These are phyloP conservation scores for Trichoderma breve DNA, from an alignment of 2,329 filamentous ascomycete genomes.

Conservation along the genomic window DNA sequence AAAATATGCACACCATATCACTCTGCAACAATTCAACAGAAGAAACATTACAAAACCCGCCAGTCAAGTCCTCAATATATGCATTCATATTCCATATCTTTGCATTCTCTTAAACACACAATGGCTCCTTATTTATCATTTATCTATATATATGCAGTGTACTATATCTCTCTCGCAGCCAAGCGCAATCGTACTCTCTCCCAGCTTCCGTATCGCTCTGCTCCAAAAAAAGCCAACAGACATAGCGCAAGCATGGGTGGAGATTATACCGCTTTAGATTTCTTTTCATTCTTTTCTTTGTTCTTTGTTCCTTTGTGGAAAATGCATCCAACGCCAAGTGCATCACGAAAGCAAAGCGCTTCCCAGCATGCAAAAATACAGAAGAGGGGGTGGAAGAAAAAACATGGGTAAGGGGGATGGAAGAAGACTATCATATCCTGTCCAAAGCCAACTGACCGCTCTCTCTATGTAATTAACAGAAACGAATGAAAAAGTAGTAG, in stretches of 20 bases:
- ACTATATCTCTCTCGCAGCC: neutral
- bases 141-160: neutral
- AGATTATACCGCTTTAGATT: neutral
- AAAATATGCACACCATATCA: neutral
- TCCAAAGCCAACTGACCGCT: constrained; percentile 6
- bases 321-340: constrained; percentile 19
- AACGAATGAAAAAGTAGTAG: neutral
- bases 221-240: neutral
- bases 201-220: neutral
- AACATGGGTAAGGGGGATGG: neutral
- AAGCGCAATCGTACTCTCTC: neutral
- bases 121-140: neutral
- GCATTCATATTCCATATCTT: neutral
- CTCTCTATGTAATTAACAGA: constrained; percentile 16
- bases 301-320: neutral
- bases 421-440: constrained; percentile 18
- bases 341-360: constrained; percentile 9
- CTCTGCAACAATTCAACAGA: neutral
- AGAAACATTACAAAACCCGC: neutral
- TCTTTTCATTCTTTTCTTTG: neutral
- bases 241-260: neutral
- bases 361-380: constrained; percentile 4
- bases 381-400: neutral
- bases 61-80: neutral
- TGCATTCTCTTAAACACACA: neutral